These are phyloP conservation scores for Xeromyces bisporus DNA, from an alignment of 495 filamentous ascomycete genomes.

Conservation along the genomic window DNA sequence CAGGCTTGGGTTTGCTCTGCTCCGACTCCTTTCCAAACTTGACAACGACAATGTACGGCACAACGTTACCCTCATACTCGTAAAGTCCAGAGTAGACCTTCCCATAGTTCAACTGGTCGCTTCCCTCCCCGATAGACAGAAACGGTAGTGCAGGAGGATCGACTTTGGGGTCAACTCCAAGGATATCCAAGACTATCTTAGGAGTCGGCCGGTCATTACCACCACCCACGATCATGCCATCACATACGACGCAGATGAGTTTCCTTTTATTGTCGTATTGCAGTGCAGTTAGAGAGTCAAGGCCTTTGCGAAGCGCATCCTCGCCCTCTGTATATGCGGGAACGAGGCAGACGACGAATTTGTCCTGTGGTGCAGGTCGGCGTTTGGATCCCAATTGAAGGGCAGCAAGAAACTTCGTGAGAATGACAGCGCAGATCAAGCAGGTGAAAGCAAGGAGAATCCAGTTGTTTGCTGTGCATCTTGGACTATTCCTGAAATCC, in stretches of 20 bases:
- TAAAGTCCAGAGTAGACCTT: conserved; percentile 98
- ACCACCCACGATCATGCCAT: conserved; percentile 89
- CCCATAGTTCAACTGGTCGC: conserved; percentile 89
- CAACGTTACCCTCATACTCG: conserved; percentile 92
- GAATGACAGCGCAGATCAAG: conserved; percentile 61
- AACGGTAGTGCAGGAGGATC: conserved; percentile 88
- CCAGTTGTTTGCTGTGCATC: conserved; percentile 82
- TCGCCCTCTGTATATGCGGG: conserved; percentile 97
- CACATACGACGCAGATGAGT: conserved; percentile 82
- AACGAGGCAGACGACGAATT: conserved; percentile 96
- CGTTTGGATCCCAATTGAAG: conserved; percentile 87
- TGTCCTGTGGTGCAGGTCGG: conserved; percentile 80
- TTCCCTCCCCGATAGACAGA: conserved; percentile 76
- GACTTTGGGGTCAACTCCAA: conserved; percentile 91
- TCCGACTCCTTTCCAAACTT: conserved; percentile 97
- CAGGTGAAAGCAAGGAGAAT: conserved; percentile 75
- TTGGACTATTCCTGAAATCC: conserved; percentile 63
- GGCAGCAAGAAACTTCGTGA: conserved; percentile 83
- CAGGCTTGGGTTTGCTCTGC: conserved; percentile 78
- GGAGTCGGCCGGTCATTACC: conserved; percentile 95
- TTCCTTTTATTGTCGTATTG: conserved; percentile 97
- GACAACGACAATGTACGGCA: conserved; percentile 88
- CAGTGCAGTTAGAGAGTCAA: conserved; percentile 86
- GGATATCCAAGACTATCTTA: conserved; percentile 91
- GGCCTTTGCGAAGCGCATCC: conserved; percentile 75